Evolutionary conservation across 2,329 filamentous ascomycete species (phyloP).

Genomic region (Stagonosporopsis chrysanthemi): DNA sequence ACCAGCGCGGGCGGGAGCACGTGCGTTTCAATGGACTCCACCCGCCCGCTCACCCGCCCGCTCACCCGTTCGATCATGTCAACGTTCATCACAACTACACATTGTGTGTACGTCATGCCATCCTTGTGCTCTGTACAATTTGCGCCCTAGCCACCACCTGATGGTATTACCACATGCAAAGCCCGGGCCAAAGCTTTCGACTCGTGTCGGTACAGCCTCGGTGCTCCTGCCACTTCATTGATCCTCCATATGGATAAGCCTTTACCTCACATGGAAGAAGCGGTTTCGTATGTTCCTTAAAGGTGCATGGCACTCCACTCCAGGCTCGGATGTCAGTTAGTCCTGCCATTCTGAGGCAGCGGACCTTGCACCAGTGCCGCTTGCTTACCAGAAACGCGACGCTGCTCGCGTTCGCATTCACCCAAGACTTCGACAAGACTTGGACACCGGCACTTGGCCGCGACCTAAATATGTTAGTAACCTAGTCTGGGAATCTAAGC

Average conservation of each 20-base stretch:
- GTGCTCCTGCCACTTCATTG: too few relatives aligned
- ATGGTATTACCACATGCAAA: too few relatives aligned
- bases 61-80: neutral
- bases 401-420: constrained; percentile 10
- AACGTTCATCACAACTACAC: neutral
- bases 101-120: too few relatives aligned
- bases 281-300: too few relatives aligned
- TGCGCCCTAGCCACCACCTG: too few relatives aligned
- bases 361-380: constrained; percentile 3
- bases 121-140: too few relatives aligned
- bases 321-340: neutral
- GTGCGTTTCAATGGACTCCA: neutral
- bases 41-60: neutral
- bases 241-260: too few relatives aligned
- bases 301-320: neutral
- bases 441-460: neutral
- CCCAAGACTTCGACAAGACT: neutral
- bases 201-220: too few relatives aligned
- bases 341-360: neutral
- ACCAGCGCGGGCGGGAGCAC: constrained; percentile 4
- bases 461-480: neutral
- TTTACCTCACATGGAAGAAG: too few relatives aligned
- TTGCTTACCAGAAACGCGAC: neutral
- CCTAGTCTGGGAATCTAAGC: neutral
- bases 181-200: too few relatives aligned